phyloP scores from a whole-genome alignment of 257 asterid genomes.

The Ajuga chamaepitys region DNA sequence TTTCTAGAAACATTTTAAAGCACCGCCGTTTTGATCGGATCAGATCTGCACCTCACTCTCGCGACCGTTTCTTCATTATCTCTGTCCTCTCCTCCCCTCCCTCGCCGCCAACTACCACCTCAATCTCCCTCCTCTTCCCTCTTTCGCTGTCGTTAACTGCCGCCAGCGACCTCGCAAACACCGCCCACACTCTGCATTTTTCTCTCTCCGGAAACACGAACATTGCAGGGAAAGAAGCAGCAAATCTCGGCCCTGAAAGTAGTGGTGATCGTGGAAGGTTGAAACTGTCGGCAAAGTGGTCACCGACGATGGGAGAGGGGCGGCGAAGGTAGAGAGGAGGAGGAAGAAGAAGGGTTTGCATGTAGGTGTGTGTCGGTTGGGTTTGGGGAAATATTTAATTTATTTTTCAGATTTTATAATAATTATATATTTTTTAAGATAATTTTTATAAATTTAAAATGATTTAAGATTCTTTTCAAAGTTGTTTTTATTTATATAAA shows the following conservation, averaged over 20 bases:
- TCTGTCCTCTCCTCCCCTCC: constrained; percentile 29
- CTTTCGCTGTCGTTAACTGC: constrained; percentile 61
- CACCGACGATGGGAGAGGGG: too few relatives aligned
- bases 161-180: constrained; percentile 70
- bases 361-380: too few relatives aligned
- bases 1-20: constrained; percentile 45
- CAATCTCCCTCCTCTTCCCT: constrained; percentile 62
- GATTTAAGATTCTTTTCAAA: too few relatives aligned
- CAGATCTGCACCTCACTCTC: constrained; percentile 87
- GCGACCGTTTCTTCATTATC: constrained; percentile 33
- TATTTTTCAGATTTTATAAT: too few relatives aligned
- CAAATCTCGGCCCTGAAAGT: constrained; percentile 63
- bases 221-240: constrained; percentile 72
- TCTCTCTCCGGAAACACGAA: constrained; percentile 46
- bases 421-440: too few relatives aligned
- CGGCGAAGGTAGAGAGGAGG: too few relatives aligned
- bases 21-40: constrained; percentile 81
- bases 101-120: constrained; percentile 68
- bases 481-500: too few relatives aligned
- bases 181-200: constrained; percentile 48
- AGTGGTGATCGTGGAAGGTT: too few relatives aligned
- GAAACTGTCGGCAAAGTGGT: too few relatives aligned
- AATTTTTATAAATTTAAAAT: too few relatives aligned
- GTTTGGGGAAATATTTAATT: too few relatives aligned
- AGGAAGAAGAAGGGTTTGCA: too few relatives aligned